Percentiles rank a stretch among this genome's conserved stretches.
phyloP scores from a whole-genome alignment of 2,329 filamentous ascomycete species.

The Sarocladiaceae sp. region DNA sequence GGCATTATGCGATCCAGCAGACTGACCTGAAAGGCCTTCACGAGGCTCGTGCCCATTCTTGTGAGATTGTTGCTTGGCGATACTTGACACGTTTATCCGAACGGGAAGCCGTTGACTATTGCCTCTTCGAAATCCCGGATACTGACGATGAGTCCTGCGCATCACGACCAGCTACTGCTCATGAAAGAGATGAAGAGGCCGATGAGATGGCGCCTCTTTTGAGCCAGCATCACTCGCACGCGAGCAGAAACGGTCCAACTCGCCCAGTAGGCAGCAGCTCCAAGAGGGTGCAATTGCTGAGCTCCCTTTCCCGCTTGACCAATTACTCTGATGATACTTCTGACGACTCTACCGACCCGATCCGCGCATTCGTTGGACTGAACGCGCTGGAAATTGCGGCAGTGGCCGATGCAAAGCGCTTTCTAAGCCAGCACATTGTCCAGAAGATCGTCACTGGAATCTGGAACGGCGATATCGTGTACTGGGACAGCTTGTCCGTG shows the following conservation, averaged over 20 bases:
- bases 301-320: constrained; percentile 53
- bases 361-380: constrained; percentile 69
- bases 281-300: constrained; percentile 45
- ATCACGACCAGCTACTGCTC: constrained; percentile 12
- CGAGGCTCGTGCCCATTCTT: constrained; percentile 66
- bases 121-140: constrained; percentile 67
- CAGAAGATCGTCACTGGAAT: constrained; percentile 82
- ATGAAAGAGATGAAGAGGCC: constrained; percentile 32
- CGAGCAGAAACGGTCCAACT: constrained; percentile 14
- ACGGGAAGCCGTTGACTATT: constrained; percentile 68
- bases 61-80: constrained; percentile 78
- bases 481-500: constrained; percentile 76
- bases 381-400: constrained; percentile 86
- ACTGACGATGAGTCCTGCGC: constrained; percentile 18
- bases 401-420: constrained; percentile 77
- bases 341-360: constrained; percentile 53
- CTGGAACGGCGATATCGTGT: constrained; percentile 82
- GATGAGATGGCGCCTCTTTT: constrained; percentile 47
- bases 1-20: constrained; percentile 63
- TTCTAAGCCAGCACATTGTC: constrained; percentile 74
- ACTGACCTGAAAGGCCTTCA: constrained; percentile 62
- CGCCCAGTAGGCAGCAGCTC: constrained; percentile 32
- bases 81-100: constrained; percentile 69
- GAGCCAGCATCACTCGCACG: constrained; percentile 15
- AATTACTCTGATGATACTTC: constrained; percentile 30